These are phyloP conservation scores for Ustilago curta DNA, from an alignment of 1,284 basidiomycete species.

Conservation along the genomic window DNA sequence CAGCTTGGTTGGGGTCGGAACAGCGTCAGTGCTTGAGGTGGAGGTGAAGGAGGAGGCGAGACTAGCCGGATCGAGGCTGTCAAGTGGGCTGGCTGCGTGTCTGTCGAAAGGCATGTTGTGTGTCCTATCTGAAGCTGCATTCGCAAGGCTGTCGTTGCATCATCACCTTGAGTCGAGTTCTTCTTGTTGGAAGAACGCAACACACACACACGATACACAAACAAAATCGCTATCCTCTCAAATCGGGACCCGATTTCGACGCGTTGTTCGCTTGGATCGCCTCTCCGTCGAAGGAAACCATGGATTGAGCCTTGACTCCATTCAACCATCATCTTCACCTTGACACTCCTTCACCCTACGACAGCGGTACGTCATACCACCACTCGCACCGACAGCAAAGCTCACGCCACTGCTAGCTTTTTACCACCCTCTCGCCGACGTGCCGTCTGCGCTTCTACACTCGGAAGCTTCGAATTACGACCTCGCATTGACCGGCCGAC, in stretches of 20 bases:
- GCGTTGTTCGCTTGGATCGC: neutral
- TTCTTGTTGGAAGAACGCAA: too few species aligned
- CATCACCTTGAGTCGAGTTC: too few species aligned
- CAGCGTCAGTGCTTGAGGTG: neutral
- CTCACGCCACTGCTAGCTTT: neutral
- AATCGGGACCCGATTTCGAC: slow-evolving; percentile 6
- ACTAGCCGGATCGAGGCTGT: neutral
- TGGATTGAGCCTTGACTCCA: neutral
- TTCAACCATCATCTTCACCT: slow-evolving; percentile 4
- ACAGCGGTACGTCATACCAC: slow-evolving; percentile 6
- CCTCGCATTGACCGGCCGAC: neutral
- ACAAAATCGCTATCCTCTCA: too few species aligned
- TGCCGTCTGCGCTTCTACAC: slow-evolving; percentile 3
- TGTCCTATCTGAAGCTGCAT: too few species aligned
- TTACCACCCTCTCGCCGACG: neutral
- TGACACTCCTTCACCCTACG: neutral
- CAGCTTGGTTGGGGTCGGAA: neutral
- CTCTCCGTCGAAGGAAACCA: neutral
- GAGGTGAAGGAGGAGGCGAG: neutral
- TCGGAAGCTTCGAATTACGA: neutral
- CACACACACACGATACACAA: too few species aligned
- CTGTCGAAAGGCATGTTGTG: too few species aligned
- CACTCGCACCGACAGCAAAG: neutral
- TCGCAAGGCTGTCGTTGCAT: too few species aligned
- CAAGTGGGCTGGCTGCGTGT: too few species aligned